Conservation (phyloP, 768 basidiomycete species). For the Phaeotremella fagi region DNA sequence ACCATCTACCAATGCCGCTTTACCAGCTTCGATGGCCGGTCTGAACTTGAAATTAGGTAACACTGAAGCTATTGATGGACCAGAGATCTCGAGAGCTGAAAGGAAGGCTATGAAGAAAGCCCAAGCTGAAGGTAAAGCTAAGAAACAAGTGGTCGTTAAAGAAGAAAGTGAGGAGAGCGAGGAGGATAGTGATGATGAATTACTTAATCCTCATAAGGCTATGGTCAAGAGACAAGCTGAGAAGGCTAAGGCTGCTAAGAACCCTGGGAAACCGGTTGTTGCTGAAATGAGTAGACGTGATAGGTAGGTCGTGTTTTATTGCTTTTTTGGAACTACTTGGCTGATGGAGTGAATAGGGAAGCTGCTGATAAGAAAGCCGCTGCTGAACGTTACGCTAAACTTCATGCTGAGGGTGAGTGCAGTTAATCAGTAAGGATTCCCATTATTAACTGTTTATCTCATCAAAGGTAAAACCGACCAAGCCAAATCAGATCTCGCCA, state of each 20-base stretch:
- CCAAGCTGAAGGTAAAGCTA: conserved; percentile 51
- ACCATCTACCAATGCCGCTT: conserved; percentile 26
- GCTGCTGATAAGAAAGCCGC: conserved; percentile 88
- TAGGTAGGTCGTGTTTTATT: conserved; percentile 29
- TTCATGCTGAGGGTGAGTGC: conserved; percentile 50
- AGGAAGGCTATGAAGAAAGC: conserved; percentile 80
- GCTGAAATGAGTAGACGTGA: conserved; percentile 43
- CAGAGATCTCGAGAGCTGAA: conserved; percentile 65
- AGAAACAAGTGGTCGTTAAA: conserved; percentile 42
- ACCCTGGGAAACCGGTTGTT: conserved; percentile 4
- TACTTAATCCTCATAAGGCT: conserved; percentile 12
- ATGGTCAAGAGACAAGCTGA: conserved; percentile 18
- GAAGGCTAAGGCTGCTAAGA: conserved; percentile 20
- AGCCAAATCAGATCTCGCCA: conserved; percentile 79
- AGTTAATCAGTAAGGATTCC: not conserved
- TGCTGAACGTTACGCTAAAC: conserved; percentile 82
- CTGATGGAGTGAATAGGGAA: conserved; percentile 59
- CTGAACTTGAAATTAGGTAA: conserved; percentile 48
- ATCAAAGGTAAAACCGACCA: conserved; percentile 81
- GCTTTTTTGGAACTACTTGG: not conserved
- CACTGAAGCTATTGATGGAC: conserved; percentile 38
- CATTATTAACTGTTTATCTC: conserved; percentile 53
- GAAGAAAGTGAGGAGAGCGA: conserved; percentile 16
- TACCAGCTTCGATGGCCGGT: conserved; percentile 39
- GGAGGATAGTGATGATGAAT: conserved; percentile 20